phyloP scores from a whole-genome alignment of 371 early-diverging fungal genomes.

The Paraphysoderma sedebokerense region DNA sequence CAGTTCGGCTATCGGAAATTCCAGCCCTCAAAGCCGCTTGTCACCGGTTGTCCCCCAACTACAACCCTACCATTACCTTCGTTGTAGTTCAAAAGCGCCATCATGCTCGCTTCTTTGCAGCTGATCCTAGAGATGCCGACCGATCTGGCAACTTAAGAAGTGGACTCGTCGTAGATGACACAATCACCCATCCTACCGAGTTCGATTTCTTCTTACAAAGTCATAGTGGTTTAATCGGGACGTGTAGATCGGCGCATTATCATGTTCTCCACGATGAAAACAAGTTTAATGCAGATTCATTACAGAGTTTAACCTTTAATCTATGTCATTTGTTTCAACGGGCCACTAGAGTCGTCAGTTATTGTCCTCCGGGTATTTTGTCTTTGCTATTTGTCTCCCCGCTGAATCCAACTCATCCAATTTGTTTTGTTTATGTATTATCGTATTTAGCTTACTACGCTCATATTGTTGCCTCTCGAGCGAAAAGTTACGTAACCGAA shows the following conservation, averaged over 20 bases:
- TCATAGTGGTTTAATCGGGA: conserved; percentile 56
- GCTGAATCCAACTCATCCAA: conserved; percentile 62
- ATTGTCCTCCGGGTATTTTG: conserved; percentile 30
- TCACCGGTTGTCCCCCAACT: conserved; percentile 7
- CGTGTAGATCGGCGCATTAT: conserved; percentile 56
- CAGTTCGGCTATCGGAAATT: conserved; percentile 33
- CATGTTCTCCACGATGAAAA: conserved; percentile 50
- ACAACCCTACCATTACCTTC: conserved; percentile 29
- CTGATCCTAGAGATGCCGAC: conserved; percentile 15
- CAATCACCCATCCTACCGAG: conserved; percentile 23
- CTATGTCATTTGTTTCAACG: too few species aligned
- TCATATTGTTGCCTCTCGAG: conserved; percentile 63
- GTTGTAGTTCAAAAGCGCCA: conserved; percentile 56
- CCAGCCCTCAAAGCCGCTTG: conserved; percentile 17
- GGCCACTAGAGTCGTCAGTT: too few species aligned
- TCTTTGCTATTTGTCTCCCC: conserved; percentile 47
- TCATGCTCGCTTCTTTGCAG: conserved; percentile 36
- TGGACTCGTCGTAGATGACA: conserved; percentile 38
- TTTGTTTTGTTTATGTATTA: conserved; percentile 73
- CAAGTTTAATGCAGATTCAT: conserved; percentile 25
- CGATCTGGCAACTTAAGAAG: conserved; percentile 30
- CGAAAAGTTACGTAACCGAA: conserved; percentile 3
- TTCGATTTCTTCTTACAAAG: conserved; percentile 41
- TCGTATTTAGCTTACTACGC: conserved; percentile 87
- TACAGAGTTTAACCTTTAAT: neutral